Percentiles rank a stretch among this genome's conserved stretches.
These are phyloP conservation scores for Candida labiduridarum DNA, from an alignment of 1,139 yeast genomes.

Conservation along the genomic window DNA sequence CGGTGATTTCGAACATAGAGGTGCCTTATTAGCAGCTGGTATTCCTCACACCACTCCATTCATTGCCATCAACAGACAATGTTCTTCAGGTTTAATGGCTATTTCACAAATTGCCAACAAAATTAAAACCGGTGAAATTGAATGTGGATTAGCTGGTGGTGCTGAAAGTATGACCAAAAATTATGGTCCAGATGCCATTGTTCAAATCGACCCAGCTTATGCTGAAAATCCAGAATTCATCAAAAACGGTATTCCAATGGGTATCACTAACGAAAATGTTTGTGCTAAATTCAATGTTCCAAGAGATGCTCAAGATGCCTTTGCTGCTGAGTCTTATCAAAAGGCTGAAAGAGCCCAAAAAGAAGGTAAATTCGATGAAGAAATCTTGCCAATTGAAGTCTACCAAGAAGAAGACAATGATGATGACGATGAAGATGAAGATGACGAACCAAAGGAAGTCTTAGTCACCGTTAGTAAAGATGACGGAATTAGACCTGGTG, in stretches of 20 bases:
- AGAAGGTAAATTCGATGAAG: conserved; percentile 36
- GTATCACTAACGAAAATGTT: conserved; percentile 48
- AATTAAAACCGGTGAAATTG: conserved; percentile 33
- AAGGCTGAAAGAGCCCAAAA: conserved; percentile 38
- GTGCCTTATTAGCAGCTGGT: conserved; percentile 49
- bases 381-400: conserved; percentile 38
- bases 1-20: conserved; percentile 85
- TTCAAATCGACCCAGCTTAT: conserved; percentile 24
- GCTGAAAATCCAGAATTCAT: conserved; percentile 21
- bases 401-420: conserved; percentile 27
- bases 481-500: conserved; percentile 34
- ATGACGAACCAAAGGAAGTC: conserved; percentile 23
- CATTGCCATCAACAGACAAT: conserved; percentile 42
- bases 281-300: conserved; percentile 52
- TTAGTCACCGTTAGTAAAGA: conserved; percentile 23
- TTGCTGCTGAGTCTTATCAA: conserved; percentile 37
- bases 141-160: conserved; percentile 44
- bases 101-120: conserved; percentile 36
- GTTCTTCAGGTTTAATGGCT: conserved; percentile 46
- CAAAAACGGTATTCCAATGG: conserved; percentile 60
- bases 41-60: conserved; percentile 39
- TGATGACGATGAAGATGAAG: conserved; percentile 20
- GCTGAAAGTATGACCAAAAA: conserved; percentile 46
- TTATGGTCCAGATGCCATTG: conserved; percentile 37
- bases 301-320: conserved; percentile 60